Base-by-base conservation (phyloP, 805 yeast species). In the Sugiyamaella marilandica region DNA sequence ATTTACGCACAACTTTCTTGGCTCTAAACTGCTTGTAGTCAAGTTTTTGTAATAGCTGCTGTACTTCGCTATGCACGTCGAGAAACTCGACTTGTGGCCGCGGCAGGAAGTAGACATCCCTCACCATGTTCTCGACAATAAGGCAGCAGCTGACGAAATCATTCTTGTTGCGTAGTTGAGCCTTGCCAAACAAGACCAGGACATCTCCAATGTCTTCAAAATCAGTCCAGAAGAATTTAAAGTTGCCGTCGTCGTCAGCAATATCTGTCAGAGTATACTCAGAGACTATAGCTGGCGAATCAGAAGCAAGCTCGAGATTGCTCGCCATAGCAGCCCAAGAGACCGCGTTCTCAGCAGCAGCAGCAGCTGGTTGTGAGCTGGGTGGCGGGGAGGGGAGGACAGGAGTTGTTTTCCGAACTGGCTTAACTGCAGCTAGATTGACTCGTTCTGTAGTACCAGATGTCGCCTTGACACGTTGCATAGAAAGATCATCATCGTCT, bases 201-300 rank as follows among this genome's bases (percentile, higher is more conserved):
- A 82, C 70, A 59, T 78, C 78, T 54, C 84, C 87, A 10, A 85
- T 81, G 65, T 92, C 98, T 21, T 85, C 76, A 66, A 83, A 90
- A 68, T 94, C 99, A 31, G 87, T 70, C 97, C 97, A 94, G 67
- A 78, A 94, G 83, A 92, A 82, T 61, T 80, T 79, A 65, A 90
- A 78, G 0, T 39, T 46, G 44, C 82, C 87, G 13, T 58, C 54
- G 11, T 82, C 87, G 1, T 36, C 46, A 2, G 31, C 51, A 37
- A 32, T 32, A 26, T 24, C 33, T 1, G 36, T 24, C n/a, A 37
- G 13, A 13, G 19, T 31, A 5, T 16, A 29, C 5, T 32, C 35
- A 24, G 35, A 31, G 14, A 10, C 37, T 13, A 24, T 14, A 14
- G 18, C 36, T 2, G 51, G 51, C 9, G 44, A 26, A n/a, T 45